A percentile compares a stretch with the other conserved stretches of the same genome.
Conservation (phyloP, 345 rosid species). For the Abelmoschus esculentus region DNA sequence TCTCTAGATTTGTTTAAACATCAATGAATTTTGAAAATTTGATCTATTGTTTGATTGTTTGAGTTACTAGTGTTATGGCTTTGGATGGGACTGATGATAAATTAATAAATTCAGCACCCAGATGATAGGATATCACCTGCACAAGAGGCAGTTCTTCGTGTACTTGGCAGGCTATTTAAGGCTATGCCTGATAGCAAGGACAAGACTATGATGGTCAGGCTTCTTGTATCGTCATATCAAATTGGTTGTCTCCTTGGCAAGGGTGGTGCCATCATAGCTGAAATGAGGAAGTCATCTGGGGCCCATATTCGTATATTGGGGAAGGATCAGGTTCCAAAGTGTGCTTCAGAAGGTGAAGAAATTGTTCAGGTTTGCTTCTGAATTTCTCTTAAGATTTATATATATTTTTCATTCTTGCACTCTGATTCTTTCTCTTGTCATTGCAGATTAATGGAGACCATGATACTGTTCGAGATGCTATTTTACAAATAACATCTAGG, state of each 20-base stretch:
- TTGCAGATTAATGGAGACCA: conserved; percentile 55
- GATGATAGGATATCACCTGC: conserved; percentile 56
- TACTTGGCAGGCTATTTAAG: conserved; percentile 49
- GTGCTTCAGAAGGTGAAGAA: conserved; percentile 69
- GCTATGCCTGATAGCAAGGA: conserved; percentile 52
- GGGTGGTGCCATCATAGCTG: conserved; percentile 66
- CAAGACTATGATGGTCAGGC: conserved; percentile 39
- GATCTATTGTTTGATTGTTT: conserved; percentile 3
- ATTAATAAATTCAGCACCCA: conserved; percentile 46
- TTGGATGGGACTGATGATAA: conserved; percentile 12
- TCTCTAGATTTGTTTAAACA: conserved; percentile 10
- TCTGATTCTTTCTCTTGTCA: conserved; percentile 2
- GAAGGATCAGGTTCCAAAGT: conserved; percentile 65
- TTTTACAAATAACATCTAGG: conserved; percentile 59
- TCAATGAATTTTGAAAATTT: conserved; percentile 2
- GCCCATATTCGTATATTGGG: conserved; percentile 66
- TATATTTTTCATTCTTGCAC: conserved; percentile 5
- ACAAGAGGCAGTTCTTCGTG: conserved; percentile 74
- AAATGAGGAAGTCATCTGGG: conserved; percentile 63
- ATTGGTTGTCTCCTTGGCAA: conserved; percentile 75
- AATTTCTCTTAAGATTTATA: conserved; percentile 4
- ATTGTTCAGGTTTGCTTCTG: conserved; percentile 54
- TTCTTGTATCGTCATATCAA: conserved; percentile 61
- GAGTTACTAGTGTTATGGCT: conserved; percentile 3
- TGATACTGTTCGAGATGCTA: conserved; percentile 66